Percentiles rank a stretch among this genome's conserved stretches.
These are phyloP conservation scores for Mucor sp. DNA, from an alignment of 371 early-diverging fungal genomes.

Conservation along the genomic window DNA sequence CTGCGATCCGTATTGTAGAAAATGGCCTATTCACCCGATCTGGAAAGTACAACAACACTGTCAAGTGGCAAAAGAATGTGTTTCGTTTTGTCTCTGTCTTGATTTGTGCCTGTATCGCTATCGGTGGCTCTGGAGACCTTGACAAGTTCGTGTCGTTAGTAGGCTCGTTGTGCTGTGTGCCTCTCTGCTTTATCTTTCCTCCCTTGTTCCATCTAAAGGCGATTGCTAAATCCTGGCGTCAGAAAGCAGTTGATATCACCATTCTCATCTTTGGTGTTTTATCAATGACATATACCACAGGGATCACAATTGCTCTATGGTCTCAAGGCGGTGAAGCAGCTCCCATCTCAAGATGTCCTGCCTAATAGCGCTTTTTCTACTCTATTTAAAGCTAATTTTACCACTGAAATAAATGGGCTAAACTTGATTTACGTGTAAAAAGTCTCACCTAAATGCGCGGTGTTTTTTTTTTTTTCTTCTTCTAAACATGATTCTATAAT, in stretches of 20 bases:
- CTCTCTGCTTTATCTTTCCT: conserved; percentile 81
- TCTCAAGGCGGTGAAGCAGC: conserved; percentile 39
- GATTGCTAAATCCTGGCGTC: conserved; percentile 44
- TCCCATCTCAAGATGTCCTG: conserved; percentile 43
- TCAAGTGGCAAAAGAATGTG: conserved; percentile 89
- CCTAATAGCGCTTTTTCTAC: conserved; percentile 2
- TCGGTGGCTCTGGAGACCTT: conserved; percentile 71
- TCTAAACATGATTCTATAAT: no score
- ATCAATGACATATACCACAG: conserved; percentile 79
- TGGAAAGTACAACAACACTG: conserved; percentile 63
- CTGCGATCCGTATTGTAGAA: conserved; percentile 86
- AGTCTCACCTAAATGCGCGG: no score
- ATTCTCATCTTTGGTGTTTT: conserved; percentile 72
- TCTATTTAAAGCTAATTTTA: no score
- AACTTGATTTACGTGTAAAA: no score
- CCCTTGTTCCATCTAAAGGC: conserved; percentile 79
- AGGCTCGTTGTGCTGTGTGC: conserved; percentile 66
- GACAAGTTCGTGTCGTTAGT: conserved; percentile 88
- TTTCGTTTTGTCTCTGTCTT: conserved; percentile 65
- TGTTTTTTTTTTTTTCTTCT: no score
- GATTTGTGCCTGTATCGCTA: conserved; percentile 68
- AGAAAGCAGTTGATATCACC: conserved; percentile 52
- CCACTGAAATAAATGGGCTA: no score
- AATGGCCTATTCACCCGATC: conserved; percentile 62
- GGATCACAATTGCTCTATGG: conserved; percentile 75